Base-by-base conservation (phyloP, 495 filamentous ascomycete species). In the Penicillium macrosclerotiorum region DNA sequence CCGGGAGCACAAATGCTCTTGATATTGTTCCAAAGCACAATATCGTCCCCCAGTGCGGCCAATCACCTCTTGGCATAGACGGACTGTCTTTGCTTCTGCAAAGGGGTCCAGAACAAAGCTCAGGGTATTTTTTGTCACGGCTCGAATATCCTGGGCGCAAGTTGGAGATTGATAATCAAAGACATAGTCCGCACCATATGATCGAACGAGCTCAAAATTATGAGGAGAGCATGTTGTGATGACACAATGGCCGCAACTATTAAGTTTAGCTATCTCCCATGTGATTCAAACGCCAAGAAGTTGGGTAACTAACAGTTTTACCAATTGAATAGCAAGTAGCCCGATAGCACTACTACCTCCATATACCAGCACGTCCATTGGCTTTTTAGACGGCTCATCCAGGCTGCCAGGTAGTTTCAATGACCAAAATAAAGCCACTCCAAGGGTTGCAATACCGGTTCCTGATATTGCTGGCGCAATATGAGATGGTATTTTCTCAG, bases 221-320 rank as follows among this genome's bases (percentile, higher is more conserved):
- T 55, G 57, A 0, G 74, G 71, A 0, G 80, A 83, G 47, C 79
- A 80, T 0, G 78, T 81, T 5, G 74, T 62, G 30, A 83, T 70
- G 8, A 74, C 67, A 3, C 63, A 55, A 18, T 67, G 61, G 7
- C 76, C 75, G 18, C 67, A 72, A 1, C 57, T 65, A 32, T 4
- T 9, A 16, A 12, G 6, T 32, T 18, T 13, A 32, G 19, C 16
- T 29, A 1, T 8, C 13, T 12, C 6, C 3, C 4, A 11, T 6
- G 2, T 8, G 1, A 20, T 14, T 27, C 4, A 24, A 3, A 8
- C 11, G 11, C 1, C 6, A n/a, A 7, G 2, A 12, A 12, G 12
- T n/a, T n/a, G n/a, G 5, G 1, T 5, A 2, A 22, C 64, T 42
- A 26, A 67, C 63, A 69, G 53, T 31, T 60, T 60, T 3, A 69